These are phyloP conservation scores for Annona cherimola DNA, from an alignment of 164 flowering plant genomes.

Conservation along the genomic window DNA sequence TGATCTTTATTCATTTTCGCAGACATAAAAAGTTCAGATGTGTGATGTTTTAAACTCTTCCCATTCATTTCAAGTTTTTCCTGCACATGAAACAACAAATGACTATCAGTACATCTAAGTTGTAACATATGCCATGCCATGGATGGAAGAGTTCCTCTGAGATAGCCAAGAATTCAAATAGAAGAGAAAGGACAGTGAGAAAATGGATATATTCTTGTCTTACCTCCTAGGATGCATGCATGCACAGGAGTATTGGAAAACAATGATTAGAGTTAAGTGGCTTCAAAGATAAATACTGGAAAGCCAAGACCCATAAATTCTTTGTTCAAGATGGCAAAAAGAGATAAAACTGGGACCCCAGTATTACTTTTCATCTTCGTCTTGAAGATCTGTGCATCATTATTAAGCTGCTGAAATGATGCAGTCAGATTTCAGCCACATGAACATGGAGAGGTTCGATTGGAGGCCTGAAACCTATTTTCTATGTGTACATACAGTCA, in stretches of 20 bases:
- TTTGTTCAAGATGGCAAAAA: neutral
- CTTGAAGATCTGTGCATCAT: no score
- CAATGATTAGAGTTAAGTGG: neutral
- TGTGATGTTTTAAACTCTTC: conserved; percentile 37
- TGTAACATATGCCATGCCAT: no score
- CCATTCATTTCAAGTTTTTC: conserved; percentile 54
- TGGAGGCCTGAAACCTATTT: no score
- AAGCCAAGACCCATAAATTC: neutral
- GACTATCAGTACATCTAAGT: neutral
- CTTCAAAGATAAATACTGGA: neutral
- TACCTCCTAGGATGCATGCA: no score
- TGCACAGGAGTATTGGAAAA: neutral
- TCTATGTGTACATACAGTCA: neutral
- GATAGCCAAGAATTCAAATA: neutral
- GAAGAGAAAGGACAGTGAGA: no score
- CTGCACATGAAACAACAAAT: conserved; percentile 28
- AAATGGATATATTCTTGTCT: no score
- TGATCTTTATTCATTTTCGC: conserved; percentile 29
- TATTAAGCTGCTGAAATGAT: no score
- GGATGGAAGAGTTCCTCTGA: neutral
- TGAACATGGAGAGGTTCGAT: no score
- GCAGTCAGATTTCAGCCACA: no score
- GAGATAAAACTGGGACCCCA: no score
- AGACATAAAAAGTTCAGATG: conserved; percentile 27
- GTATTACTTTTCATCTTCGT: no score